Base-by-base conservation (phyloP, 192 early-diverging fungal genomes). In the Powellomyces hirtus region DNA sequence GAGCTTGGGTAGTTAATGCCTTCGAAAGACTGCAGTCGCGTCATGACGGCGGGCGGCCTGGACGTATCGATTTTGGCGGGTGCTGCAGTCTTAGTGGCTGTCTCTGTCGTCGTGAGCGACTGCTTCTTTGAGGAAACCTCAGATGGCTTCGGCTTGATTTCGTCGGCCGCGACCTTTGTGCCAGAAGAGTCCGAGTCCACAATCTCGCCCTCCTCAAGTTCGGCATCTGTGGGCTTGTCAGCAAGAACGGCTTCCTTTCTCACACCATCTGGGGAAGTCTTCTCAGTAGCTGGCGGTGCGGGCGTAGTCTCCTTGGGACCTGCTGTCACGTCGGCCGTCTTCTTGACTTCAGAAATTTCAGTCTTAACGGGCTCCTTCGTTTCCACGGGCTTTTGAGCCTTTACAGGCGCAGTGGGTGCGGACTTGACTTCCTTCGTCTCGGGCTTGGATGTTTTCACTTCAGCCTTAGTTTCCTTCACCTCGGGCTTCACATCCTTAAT, bases 1-100 rank as follows among this genome's bases (percentile, higher is more conserved):
- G 66, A 51, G 22, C 82, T 72, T 24, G 86, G 88, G 31, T 84
- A 81, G 53, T 82, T 82, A 30, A 88, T 46, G 13, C 64, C 64
- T n/a, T 76, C 75, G 42, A 77, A 77, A 10, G 69, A 55, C 49
- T 73, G 45, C 11, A 77, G 51, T 11, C 65, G 51, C 18, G 10
- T 62, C 65, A 62, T 59, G 36, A 62, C 38, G 4, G 24, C 20
- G 22, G 40, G 59, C 40, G 10, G 10, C 3, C 31, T 16, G 16
- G 53, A 6, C 53, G 53, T 56, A 31, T 56, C 53, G 26, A 56
- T 56, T 31, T 56, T 56, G 16, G 53, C 53, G 27, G 53, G 53
- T 6, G 31, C 29, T 2, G 53, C 53, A 29, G 53, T 56, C 53
- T 56, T 56, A 7, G 10, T 31, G 2, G 53, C 29, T 3, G 53